Percentiles rank a stretch among this genome's conserved stretches.
These are phyloP conservation scores for Ogataea henricii DNA, from an alignment of 805 yeast species.

Conservation along the genomic window DNA sequence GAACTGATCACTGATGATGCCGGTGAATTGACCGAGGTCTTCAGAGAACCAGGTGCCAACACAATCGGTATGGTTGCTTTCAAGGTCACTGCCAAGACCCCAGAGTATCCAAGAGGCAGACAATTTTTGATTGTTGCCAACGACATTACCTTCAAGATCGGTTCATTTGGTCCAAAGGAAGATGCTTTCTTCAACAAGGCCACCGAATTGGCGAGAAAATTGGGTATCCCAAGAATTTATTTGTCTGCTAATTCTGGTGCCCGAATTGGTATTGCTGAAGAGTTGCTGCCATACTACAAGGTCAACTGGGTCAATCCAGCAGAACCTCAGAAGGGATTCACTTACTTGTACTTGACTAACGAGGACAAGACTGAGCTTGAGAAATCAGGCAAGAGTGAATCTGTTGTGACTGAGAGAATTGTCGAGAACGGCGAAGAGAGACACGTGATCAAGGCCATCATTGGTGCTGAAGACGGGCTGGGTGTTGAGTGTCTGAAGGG, in stretches of 20 bases:
- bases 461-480: constrained; percentile 94
- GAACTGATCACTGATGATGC: constrained; percentile 87
- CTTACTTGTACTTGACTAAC: constrained; percentile 77
- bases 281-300: constrained; percentile 81
- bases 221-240: constrained; percentile 94
- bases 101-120: constrained; percentile 97
- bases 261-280: constrained; percentile 97
- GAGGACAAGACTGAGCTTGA: constrained; percentile 61
- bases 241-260: constrained; percentile 99
- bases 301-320: constrained; percentile 88
- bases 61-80: constrained; percentile 98
- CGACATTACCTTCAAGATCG: constrained; percentile 96
- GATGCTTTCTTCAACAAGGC: constrained; percentile 90
- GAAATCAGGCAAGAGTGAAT: constrained; percentile 57
- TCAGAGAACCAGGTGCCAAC: constrained; percentile 96
- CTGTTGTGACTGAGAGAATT: constrained; percentile 72
- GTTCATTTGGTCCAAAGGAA: constrained; percentile 97
- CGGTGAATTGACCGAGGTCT: constrained; percentile 80
- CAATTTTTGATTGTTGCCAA: constrained; percentile 91
- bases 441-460: constrained; percentile 75
- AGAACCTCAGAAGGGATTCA: constrained; percentile 83
- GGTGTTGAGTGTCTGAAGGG: constrained; percentile 99
- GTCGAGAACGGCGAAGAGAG: constrained; percentile 88
- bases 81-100: constrained; percentile 86
- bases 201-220: constrained; percentile 85